Evolutionary conservation across 2,329 filamentous ascomycete genomes (phyloP).

Genomic region (Diaporthe destruens): DNA sequence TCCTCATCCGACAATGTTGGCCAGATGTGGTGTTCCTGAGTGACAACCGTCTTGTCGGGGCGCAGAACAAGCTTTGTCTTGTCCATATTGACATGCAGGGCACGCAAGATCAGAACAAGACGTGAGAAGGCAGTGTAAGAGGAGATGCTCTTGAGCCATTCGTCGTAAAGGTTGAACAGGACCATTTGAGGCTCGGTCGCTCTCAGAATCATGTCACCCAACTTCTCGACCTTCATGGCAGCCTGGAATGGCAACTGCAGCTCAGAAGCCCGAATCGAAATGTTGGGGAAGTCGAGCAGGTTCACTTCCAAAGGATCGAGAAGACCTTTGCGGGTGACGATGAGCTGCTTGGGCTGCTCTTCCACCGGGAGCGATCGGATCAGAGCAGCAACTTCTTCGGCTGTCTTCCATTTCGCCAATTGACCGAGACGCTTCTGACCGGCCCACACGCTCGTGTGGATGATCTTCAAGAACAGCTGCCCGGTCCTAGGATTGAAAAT

Average conservation of each 20-base stretch:
- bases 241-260: conserved; percentile 98
- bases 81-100: conserved; percentile 96
- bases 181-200: conserved; percentile 99
- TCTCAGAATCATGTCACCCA: conserved; percentile 98
- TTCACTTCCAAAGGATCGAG: conserved; percentile 98
- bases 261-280: conserved; percentile 97
- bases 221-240: conserved; percentile 99
- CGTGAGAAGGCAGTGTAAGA: conserved; percentile 99
- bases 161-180: conserved; percentile 97
- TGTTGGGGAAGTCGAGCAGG: conserved; percentile 97
- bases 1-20: conserved; percentile 93
- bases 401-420: conserved; percentile 99
- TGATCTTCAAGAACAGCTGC: conserved; percentile 98
- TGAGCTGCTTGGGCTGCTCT: conserved; percentile 98
- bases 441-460: conserved; percentile 99
- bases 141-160: conserved; percentile 98
- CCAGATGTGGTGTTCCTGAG: conserved; percentile 99
- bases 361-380: conserved; percentile 96
- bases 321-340: conserved; percentile 96
- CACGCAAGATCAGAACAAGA: conserved; percentile 91
- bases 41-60: conserved; percentile 98
- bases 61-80: conserved; percentile 97
- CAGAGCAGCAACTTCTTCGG: conserved; percentile 97
- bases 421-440: conserved; percentile 99
- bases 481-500: conserved; percentile 99